phyloP scores from a whole-genome alignment of 2,329 filamentous ascomycete species.

The Xylaria sp. region DNA sequence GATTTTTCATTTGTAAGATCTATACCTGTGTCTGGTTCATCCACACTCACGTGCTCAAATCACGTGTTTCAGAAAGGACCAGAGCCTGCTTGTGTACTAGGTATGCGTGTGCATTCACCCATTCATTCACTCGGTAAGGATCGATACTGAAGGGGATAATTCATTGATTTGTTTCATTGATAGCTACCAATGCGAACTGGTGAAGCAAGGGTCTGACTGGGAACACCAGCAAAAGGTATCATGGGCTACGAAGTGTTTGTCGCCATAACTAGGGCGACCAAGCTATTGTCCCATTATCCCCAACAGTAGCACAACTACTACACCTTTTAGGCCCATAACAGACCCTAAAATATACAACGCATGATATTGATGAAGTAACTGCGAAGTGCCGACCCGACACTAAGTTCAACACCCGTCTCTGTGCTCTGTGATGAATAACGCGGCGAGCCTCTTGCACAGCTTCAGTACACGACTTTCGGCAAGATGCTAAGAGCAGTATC shows the following conservation, averaged over 20 bases:
- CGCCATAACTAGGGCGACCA: not conserved
- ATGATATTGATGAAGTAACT: conserved; percentile 11
- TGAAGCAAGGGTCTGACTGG: conserved; percentile 3
- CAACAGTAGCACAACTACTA: conserved; percentile 6
- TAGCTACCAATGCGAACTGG: conserved; percentile 11
- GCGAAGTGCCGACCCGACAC: not conserved
- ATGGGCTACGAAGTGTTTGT: not conserved
- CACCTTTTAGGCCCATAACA: not conserved
- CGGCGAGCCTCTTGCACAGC: not conserved
- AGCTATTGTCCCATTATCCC: conserved; percentile 2
- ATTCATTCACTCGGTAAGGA: not conserved
- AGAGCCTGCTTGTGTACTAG: not conserved
- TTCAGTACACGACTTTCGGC: conserved; percentile 15
- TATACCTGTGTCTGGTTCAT: not conserved
- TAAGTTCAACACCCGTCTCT: not conserved
- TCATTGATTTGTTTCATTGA: conserved; percentile 17
- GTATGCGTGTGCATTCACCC: not conserved
- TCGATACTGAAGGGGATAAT: not conserved
- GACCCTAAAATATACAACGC: not conserved
- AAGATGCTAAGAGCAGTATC: conserved; percentile 16
- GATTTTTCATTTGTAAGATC: not conserved
- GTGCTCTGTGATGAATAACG: conserved; percentile 9
- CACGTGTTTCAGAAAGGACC: not conserved
- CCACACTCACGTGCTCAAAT: conserved; percentile 4
- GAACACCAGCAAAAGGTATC: not conserved